A percentile compares a stretch with the other conserved stretches of the same genome.
Evolutionary conservation across 129 eudicot species (phyloP).

Genomic region (Artemisia tridentata): DNA sequence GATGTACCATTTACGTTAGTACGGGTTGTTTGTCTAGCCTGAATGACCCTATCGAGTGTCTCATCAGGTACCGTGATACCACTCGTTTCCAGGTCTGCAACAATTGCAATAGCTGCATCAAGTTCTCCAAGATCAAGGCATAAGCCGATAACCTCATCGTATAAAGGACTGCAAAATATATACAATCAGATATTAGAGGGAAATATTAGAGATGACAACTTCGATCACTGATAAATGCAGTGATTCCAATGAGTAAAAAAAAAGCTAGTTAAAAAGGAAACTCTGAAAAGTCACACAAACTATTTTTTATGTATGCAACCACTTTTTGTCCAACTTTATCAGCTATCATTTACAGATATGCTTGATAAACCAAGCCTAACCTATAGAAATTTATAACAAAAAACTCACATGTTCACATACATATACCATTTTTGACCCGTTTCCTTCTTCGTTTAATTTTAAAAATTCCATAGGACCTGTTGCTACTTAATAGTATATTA

Average conservation of each 20-base stretch:
- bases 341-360: not conserved
- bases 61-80: conserved; percentile 86
- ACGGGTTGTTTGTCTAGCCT: conserved; percentile 65
- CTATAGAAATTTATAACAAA: not conserved
- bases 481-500: not conserved
- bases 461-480: not conserved
- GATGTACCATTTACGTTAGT: conserved; percentile 50
- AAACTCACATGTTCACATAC: not conserved
- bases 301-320: no score
- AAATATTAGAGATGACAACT: no score
- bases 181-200: conserved; percentile 7
- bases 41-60: conserved; percentile 80
- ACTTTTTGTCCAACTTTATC: no score
- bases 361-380: not conserved
- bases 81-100: conserved; percentile 84
- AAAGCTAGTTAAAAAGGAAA: no score
- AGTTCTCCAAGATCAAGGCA: conserved; percentile 94
- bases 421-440: not conserved
- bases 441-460: not conserved
- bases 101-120: conserved; percentile 88
- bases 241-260: no score
- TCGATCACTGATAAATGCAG: no score
- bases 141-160: conserved; percentile 74
- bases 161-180: conserved; percentile 64
- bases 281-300: no score